Percentiles rank a stretch among this genome's conserved stretches.
These are phyloP conservation scores for Gracilaria caudata DNA, from an alignment of 23 red algal species.

Conservation along the genomic window DNA sequence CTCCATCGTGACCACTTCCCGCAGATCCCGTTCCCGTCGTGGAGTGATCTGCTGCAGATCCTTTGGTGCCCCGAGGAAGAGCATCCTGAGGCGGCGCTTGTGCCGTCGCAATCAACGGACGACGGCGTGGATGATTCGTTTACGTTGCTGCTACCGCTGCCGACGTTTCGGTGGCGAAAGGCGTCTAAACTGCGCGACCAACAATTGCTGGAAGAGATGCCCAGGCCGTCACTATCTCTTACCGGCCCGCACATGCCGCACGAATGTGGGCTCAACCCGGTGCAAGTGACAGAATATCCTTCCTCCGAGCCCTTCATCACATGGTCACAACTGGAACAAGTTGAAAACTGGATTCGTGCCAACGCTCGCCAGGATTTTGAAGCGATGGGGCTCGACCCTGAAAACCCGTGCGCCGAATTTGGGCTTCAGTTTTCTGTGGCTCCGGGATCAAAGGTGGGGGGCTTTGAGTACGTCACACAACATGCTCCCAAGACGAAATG, in stretches of 20 bases:
- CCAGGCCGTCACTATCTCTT: neutral
- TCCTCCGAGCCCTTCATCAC: neutral
- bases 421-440: neutral
- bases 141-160: neutral
- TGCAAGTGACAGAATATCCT: neutral
- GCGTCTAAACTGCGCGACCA: neutral
- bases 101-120: neutral
- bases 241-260: conserved; percentile 5
- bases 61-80: conserved; percentile 2
- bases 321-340: conserved; percentile 8
- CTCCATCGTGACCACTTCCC: conserved; percentile 11
- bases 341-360: neutral
- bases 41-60: conserved; percentile 5
- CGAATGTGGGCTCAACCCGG: conserved; percentile 1
- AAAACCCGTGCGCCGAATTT: neutral
- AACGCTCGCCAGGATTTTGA: neutral
- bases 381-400: conserved; percentile 1
- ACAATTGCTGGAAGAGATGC: neutral
- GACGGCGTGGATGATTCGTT: neutral
- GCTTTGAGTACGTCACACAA: neutral
- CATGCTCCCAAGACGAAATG: neutral
- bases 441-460: neutral
- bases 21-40: neutral
- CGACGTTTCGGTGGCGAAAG: neutral
- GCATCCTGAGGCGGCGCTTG: conserved; percentile 9